Conservation (phyloP, 441 rosid genomes). For the Gossypium gossypioides region DNA sequence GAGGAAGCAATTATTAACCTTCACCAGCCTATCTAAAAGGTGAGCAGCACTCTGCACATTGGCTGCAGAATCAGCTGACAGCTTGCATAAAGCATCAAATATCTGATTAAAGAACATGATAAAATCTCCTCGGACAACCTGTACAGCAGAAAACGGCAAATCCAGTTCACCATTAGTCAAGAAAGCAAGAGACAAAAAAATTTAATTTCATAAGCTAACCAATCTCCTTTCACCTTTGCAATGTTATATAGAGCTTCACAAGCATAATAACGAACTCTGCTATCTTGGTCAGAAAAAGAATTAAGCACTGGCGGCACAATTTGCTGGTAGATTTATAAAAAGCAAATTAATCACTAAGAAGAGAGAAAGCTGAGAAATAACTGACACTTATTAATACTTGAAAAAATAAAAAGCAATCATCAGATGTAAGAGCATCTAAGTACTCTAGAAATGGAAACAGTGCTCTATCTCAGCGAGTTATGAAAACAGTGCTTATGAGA, state of each 20-base stretch:
- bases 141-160: constrained; percentile 21
- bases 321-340: constrained; percentile 47
- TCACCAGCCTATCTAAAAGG: constrained; percentile 93
- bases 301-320: constrained; percentile 96
- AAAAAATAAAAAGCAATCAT: neutral
- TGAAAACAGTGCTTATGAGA: no score
- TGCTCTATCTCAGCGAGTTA: no score
- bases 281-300: constrained; percentile 92
- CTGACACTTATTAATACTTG: neutral
- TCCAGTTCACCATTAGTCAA: constrained; percentile 10
- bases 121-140: constrained; percentile 99
- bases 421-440: neutral
- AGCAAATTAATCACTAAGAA: constrained; percentile 10
- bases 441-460: no score
- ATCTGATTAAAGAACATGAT: constrained; percentile 91
- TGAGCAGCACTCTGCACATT: constrained; percentile 99
- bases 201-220: neutral
- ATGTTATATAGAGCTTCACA: constrained; percentile 98
- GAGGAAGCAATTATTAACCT: constrained; percentile 38
- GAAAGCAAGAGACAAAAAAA: neutral
- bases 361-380: neutral
- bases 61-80: constrained; percentile 92
- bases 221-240: constrained; percentile 63
- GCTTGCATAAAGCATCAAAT: constrained; percentile 94
- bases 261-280: constrained; percentile 98